Evolutionary conservation across 140 eudicot genomes (phyloP).

Genomic region (Flaveria floridana): DNA sequence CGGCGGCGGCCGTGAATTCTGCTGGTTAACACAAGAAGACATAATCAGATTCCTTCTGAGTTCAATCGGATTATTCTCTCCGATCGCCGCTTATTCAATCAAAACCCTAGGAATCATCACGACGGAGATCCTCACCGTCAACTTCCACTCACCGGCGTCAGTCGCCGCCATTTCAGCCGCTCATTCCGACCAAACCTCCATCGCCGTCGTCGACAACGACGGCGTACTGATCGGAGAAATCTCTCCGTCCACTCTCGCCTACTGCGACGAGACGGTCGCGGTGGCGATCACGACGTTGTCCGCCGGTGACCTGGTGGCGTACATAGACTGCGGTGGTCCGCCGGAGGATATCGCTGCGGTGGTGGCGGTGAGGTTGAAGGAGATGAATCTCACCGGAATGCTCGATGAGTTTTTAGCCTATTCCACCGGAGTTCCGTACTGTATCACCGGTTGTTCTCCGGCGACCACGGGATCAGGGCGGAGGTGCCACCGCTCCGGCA

Average conservation of each 20-base stretch:
- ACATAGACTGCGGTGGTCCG: slow-evolving; percentile 82
- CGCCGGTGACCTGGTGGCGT: slow-evolving; percentile 76
- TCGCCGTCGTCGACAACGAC: slow-evolving; percentile 54
- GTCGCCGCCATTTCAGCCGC: slow-evolving; percentile 45
- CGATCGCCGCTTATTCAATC: slow-evolving; percentile 51
- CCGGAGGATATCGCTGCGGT: slow-evolving; percentile 59
- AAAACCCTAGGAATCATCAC: slow-evolving; percentile 63
- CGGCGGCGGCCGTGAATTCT: slow-evolving; percentile 59
- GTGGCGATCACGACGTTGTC: slow-evolving; percentile 70
- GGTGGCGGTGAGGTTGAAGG: slow-evolving; percentile 50
- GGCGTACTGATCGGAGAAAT: slow-evolving; percentile 55
- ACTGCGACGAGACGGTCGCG: slow-evolving; percentile 64
- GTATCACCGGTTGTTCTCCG: slow-evolving; percentile 30
- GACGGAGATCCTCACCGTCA: slow-evolving; percentile 42
- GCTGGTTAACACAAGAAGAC: slow-evolving; percentile 92
- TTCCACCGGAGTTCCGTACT: slow-evolving; percentile 25
- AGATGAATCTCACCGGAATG: slow-evolving; percentile 56
- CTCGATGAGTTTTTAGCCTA: slow-evolving; percentile 47
- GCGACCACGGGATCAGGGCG: slow-evolving; percentile 25
- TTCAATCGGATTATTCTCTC: slow-evolving; percentile 71
- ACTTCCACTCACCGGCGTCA: slow-evolving; percentile 63
- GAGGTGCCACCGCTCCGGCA: slow-evolving; percentile 57
- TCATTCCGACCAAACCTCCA: slow-evolving; percentile 52
- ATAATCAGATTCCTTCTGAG: slow-evolving; percentile 62
- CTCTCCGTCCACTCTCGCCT: slow-evolving; percentile 67